Evolutionary conservation across 495 filamentous ascomycete genomes (phyloP).

Genomic region (Rhypophila decipiens): DNA sequence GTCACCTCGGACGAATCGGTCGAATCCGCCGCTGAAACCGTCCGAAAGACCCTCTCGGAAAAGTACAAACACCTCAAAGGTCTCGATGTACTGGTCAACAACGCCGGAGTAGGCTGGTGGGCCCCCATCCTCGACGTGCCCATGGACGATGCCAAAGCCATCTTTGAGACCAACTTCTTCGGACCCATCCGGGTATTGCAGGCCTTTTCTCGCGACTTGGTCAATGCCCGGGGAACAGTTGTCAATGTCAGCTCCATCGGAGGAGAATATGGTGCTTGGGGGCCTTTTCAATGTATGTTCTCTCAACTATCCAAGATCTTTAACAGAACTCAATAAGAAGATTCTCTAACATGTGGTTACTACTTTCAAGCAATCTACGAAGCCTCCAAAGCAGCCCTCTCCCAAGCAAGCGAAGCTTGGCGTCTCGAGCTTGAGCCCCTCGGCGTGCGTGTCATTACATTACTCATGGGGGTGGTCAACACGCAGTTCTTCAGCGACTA

Average conservation of each 20-base stretch:
- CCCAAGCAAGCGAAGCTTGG: conserved; percentile 37
- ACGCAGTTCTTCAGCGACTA: conserved; percentile 4
- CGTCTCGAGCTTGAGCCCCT: conserved; percentile 50
- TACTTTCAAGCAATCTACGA: conserved; percentile 44
- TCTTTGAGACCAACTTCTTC: conserved; percentile 53
- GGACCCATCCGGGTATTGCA: conserved; percentile 45
- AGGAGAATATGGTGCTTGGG: conserved; percentile 16
- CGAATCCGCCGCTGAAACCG: conserved; percentile 2
- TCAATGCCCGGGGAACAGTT: conserved; percentile 38
- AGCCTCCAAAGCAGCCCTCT: conserved; percentile 49
- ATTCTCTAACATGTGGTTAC: too few species aligned
- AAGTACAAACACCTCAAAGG: conserved; percentile 19
- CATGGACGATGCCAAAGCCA: conserved; percentile 31
- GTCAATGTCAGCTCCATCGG: conserved; percentile 44
- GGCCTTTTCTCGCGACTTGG: conserved; percentile 48
- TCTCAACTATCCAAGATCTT: too few species aligned
- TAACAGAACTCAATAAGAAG: too few species aligned
- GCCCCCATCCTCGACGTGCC: conserved; percentile 44
- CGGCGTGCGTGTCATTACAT: conserved; percentile 29
- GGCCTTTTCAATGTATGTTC: conserved; percentile 10
- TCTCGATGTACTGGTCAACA: conserved; percentile 52
- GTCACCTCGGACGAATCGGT: conserved; percentile 8
- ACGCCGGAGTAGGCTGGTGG: conserved; percentile 40
- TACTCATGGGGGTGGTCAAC: conserved; percentile 24
- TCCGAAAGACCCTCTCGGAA: background rate